Evolutionary conservation across 805 yeast genomes (phyloP).

Genomic region (Ogataea methanolica): DNA sequence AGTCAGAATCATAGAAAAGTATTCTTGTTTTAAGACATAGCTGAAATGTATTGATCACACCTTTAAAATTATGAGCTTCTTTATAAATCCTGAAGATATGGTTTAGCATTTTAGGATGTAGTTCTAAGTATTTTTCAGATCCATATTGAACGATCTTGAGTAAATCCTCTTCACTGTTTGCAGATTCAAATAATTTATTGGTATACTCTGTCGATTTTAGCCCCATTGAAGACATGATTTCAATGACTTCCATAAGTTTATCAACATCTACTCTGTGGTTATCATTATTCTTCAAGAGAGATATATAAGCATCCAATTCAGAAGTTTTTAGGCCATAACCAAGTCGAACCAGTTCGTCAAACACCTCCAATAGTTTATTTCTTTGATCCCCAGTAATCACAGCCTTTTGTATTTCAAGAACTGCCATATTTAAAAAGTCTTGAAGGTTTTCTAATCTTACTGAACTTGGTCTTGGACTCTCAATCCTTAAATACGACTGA

Average conservation of each 20-base stretch:
- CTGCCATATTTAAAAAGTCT: too few species aligned
- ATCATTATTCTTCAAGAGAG: background rate
- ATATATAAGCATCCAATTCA: background rate
- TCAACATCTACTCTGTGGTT: background rate
- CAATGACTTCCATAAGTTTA: background rate
- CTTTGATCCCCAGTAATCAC: background rate
- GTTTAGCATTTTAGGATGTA: background rate
- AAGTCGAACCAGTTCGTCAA: background rate
- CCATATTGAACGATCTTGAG: background rate
- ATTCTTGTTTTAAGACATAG: background rate
- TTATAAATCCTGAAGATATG: conserved; percentile 1
- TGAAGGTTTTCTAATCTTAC: too few species aligned
- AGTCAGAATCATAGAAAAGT: background rate
- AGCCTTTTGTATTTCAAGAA: background rate
- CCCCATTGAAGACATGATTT: background rate
- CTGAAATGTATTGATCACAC: background rate
- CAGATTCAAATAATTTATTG: background rate
- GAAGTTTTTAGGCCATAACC: conserved; percentile 1
- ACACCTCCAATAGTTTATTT: background rate
- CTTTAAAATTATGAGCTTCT: background rate
- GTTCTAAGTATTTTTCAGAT: background rate
- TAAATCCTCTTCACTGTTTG: background rate
- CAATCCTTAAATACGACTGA: too few species aligned
- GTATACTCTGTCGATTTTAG: background rate
- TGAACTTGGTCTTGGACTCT: too few species aligned